Conservation (phyloP, 768 basidiomycete species). For the Crassisporium funariophilum region DNA sequence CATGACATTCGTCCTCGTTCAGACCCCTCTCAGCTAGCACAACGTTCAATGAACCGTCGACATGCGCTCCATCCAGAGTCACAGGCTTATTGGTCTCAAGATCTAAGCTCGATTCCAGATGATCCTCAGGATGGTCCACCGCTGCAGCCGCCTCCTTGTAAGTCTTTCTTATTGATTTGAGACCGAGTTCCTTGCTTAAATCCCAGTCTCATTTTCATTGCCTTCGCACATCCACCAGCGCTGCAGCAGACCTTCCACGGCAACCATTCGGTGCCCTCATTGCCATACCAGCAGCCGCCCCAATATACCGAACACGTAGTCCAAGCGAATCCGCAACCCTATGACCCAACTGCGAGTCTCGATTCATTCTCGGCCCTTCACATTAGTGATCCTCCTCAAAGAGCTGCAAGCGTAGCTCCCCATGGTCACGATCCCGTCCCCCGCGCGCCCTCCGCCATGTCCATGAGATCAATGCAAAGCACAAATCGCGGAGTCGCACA, state of each 20-base stretch:
- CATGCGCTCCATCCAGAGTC: conserved; percentile 13
- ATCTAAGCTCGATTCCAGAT: conserved; percentile 16
- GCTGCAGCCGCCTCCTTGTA: conserved; percentile 18
- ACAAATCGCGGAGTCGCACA: conserved; percentile 4
- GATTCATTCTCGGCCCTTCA: conserved; percentile 57
- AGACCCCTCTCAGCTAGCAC: conserved; percentile 12
- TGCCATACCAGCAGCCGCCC: conserved; percentile 41
- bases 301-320: conserved; percentile 32
- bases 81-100: conserved; percentile 17
- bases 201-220: neutral
- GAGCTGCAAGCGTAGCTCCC: conserved; percentile 5
- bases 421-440: conserved; percentile 22
- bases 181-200: conserved; percentile 1
- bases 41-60: conserved; percentile 10
- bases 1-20: conserved; percentile 25
- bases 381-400: conserved; percentile 42
- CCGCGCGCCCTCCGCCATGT: conserved; percentile 27
- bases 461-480: conserved; percentile 13
- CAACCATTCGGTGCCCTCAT: conserved; percentile 50
- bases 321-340: conserved; percentile 29
- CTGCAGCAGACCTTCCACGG: conserved; percentile 47
- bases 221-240: conserved; percentile 7
- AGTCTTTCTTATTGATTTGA: too few species aligned
- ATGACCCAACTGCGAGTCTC: conserved; percentile 48
- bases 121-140: conserved; percentile 20